Evolutionary conservation across 305 asterid genomes (phyloP).

Genomic region (Coffea humblotiana): DNA sequence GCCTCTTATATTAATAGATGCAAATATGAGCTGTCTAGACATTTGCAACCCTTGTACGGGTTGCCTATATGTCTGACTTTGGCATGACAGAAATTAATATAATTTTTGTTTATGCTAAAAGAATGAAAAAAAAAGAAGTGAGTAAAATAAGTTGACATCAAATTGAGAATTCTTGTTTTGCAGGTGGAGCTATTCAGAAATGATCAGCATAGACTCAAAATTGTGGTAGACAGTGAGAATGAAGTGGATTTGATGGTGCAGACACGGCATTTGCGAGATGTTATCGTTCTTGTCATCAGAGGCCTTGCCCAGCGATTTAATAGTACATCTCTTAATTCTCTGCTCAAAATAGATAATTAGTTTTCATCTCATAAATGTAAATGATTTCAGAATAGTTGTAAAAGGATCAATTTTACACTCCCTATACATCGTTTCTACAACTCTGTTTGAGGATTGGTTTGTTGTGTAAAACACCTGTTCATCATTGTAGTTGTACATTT

Average conservation of each 20-base stretch:
- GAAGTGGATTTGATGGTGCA: slow-evolving; percentile 98
- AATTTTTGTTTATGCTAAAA: not conserved
- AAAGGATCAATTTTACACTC: not conserved
- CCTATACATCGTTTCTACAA: not conserved
- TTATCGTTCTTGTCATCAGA: slow-evolving; percentile 84
- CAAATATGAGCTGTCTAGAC: not conserved
- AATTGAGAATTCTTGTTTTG: slow-evolving; percentile 7
- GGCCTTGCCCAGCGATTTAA: slow-evolving; percentile 95
- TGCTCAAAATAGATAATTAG: slow-evolving; percentile 79
- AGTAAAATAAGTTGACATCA: not conserved
- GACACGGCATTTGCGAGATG: slow-evolving; percentile 93
- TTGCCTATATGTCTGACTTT: not conserved
- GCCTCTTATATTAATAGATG: not conserved
- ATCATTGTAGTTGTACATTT: not conserved
- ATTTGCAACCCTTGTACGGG: not conserved
- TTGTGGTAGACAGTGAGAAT: slow-evolving; percentile 90
- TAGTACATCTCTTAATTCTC: slow-evolving; percentile 95
- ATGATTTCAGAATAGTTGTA: slow-evolving; percentile 5
- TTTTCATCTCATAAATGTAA: slow-evolving; percentile 9
- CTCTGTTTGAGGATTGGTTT: not conserved
- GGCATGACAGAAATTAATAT: not conserved
- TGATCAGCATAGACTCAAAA: slow-evolving; percentile 89
- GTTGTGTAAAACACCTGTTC: not conserved
- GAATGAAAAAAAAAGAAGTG: not conserved
- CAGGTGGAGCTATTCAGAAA: slow-evolving; percentile 93